Evolutionary conservation across 345 rosid genomes (phyloP), one percentile per base, ranked within the genome.

Genomic region (Arabis hirsuta): DNA sequence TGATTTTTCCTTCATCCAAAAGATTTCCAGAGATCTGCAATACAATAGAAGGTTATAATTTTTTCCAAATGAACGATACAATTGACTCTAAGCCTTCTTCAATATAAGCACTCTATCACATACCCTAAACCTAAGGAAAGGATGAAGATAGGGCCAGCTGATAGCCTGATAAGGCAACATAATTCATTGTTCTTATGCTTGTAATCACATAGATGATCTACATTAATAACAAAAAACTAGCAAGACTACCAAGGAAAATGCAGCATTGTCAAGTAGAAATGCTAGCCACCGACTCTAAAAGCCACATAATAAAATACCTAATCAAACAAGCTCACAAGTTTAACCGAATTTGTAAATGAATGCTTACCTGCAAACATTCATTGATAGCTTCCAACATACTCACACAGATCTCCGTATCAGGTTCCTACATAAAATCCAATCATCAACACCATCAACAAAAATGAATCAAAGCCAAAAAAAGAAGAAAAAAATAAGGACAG

Each of bases 301-400:
- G 13, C 26, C 16, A 61, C 44, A 51, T 47, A 2, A 13, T 13
- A 9, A 59, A n/a, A 13, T 9, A 11, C 7, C 9, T 16, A 8
- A 26, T 47, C 29, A 60, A 53, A 55, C 7, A 41, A 29, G 31
- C 16, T 52, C 19, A 38, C 38, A 44, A 44, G 41, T 27, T 26
- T 12, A 22, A 46, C 63, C n/a, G 7, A 29, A 44, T 44, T 13
- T 1, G 24, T 62, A 11, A 43, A 45, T 32, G 43, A 59, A 55
- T 12, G 9, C 9, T 56, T 71, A 96, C 99, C 98, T 96, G 99
- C 63, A 92, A 32, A 79, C 99, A 96, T 78, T 96, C 99, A 63
- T 96, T 96, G 80, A 96, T 77, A 29, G 99, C 90, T 69, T 92
- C 98, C 87, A 96, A 75, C 98, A 96, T 96, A 74, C 77, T 96